Conservation (phyloP, 441 rosid species). For the Bruguiera hainesii region DNA sequence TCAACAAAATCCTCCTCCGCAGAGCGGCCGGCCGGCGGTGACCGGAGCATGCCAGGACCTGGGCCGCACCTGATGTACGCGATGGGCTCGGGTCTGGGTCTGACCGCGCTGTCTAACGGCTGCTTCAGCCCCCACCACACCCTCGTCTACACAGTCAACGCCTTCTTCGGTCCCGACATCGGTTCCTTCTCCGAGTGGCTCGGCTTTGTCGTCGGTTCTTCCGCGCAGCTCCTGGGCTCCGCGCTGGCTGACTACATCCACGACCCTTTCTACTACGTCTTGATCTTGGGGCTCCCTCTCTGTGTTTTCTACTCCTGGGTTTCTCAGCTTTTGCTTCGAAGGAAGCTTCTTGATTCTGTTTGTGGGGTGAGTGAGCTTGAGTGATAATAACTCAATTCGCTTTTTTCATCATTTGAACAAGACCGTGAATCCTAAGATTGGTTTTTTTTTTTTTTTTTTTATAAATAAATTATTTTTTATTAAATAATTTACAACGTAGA, state of each 20-base stretch:
- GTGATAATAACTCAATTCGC: too few relatives aligned
- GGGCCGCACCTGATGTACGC: constrained; percentile 65
- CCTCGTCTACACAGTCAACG: constrained; percentile 53
- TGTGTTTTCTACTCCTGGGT: constrained; percentile 44
- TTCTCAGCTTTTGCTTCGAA: constrained; percentile 41
- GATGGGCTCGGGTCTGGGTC: constrained; percentile 52
- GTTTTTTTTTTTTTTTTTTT: background rate
- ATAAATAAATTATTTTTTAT: background rate
- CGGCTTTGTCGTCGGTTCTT: constrained; percentile 35
- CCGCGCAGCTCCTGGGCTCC: constrained; percentile 28
- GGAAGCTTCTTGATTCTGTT: constrained; percentile 45
- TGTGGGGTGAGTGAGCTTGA: constrained; percentile 44
- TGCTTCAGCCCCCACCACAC: constrained; percentile 59
- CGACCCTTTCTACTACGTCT: constrained; percentile 49
- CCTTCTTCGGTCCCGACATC: constrained; percentile 69
- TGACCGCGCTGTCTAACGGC: constrained; percentile 44
- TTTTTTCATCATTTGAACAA: too few relatives aligned
- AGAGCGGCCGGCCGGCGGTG: too few relatives aligned
- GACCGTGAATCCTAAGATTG: background rate
- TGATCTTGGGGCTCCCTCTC: constrained; percentile 55
- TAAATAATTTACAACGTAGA: background rate
- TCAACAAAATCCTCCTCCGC: too few relatives aligned
- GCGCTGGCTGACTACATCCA: constrained; percentile 44
- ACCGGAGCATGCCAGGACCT: constrained; percentile 53
- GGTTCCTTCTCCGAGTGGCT: constrained; percentile 73